Conservation (phyloP, 2,329 filamentous ascomycete genomes). For the Madurella mycetomatis region DNA sequence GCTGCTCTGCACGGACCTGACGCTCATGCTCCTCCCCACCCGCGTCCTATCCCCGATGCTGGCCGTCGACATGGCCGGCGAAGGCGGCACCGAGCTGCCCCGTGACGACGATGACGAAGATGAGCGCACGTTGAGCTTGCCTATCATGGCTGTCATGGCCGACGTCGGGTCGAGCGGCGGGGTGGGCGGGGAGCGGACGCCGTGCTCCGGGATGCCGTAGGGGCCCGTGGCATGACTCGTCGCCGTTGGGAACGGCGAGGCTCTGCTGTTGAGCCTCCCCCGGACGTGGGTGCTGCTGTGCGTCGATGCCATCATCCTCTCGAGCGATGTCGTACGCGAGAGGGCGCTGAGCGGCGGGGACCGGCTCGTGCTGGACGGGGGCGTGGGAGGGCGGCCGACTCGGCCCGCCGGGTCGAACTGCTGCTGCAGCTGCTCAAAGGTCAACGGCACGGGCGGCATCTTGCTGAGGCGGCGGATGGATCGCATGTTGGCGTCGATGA, state of each 20-base stretch:
- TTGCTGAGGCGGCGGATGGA: conserved; percentile 41
- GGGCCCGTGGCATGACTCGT: background rate
- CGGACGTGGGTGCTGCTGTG: background rate
- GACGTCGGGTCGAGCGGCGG: conserved; percentile 28
- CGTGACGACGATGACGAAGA: conserved; percentile 10
- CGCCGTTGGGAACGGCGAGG: background rate
- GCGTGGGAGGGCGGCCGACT: conserved; percentile 26
- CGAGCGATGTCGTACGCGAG: conserved; percentile 17
- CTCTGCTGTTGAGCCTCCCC: conserved; percentile 3
- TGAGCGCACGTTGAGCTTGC: conserved; percentile 32
- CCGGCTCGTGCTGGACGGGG: conserved; percentile 32
- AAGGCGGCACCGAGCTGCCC: conserved; percentile 19
- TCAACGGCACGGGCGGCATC: conserved; percentile 33
- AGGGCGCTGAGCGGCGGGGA: conserved; percentile 21
- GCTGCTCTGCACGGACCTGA: conserved; percentile 11
- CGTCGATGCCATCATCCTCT: conserved; percentile 17
- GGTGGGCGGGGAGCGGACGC: conserved; percentile 24
- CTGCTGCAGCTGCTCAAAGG: conserved; percentile 32
- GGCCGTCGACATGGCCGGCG: conserved; percentile 16
- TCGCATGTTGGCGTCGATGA: conserved; percentile 41
- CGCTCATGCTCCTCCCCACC: conserved; percentile 12
- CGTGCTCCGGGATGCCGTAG: conserved; percentile 3
- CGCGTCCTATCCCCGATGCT: background rate
- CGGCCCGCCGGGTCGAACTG: conserved; percentile 9
- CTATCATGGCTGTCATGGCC: conserved; percentile 32